These are phyloP conservation scores for Brettanomyces naardenensis DNA, from an alignment of 805 yeast species.

Conservation along the genomic window DNA sequence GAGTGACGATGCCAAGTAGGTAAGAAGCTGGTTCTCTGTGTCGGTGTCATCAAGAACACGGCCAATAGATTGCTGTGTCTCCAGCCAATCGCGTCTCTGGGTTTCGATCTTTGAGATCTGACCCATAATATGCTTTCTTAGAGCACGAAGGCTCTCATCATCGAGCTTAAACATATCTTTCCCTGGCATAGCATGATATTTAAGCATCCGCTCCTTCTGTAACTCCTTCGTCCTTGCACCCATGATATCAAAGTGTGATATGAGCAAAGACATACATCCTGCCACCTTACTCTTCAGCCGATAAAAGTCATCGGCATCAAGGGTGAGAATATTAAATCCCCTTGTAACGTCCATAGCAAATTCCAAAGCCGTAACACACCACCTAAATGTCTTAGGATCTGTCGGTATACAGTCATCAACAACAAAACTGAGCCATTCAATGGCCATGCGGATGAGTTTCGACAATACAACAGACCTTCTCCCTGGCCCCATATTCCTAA, in stretches of 20 bases:
- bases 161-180: constrained; percentile 50
- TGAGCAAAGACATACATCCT: constrained; percentile 85
- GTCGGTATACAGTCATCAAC: constrained; percentile 94
- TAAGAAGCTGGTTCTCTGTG: constrained; percentile 78
- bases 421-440: constrained; percentile 88
- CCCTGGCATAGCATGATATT: constrained; percentile 38
- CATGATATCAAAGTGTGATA: constrained; percentile 96
- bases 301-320: constrained; percentile 70
- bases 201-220: constrained; percentile 45
- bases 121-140: constrained; percentile 60
- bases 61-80: constrained; percentile 57
- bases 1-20: constrained; percentile 80
- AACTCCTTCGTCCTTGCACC: constrained; percentile 86
- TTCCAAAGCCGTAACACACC: constrained; percentile 95
- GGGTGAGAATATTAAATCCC: constrained; percentile 79
- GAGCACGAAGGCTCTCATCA: constrained; percentile 44
- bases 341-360: constrained; percentile 92
- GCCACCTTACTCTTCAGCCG: constrained; percentile 76
- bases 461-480: constrained; percentile 62
- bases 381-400: constrained; percentile 82
- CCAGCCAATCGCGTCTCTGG: constrained; percentile 34
- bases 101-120: constrained; percentile 60
- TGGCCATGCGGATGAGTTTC: constrained; percentile 64
- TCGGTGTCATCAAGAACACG: constrained; percentile 83
- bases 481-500: constrained; percentile 50